These are phyloP conservation scores for Babesia divergens DNA, from an alignment of 169 alveolate species.

Conservation along the genomic window DNA sequence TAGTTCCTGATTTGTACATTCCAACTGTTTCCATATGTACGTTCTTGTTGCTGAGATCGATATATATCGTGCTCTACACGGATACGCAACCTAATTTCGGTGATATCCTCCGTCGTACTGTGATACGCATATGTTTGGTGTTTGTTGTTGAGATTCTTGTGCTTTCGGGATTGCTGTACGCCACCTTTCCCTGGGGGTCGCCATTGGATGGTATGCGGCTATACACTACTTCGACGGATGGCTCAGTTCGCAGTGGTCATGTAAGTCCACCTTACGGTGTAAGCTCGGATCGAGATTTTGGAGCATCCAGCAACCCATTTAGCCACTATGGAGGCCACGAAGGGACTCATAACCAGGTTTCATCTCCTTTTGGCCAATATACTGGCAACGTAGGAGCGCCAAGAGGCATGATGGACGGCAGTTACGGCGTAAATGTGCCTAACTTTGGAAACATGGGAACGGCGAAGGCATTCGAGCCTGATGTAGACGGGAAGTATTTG, in stretches of 20 bases:
- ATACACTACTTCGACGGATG: not conserved
- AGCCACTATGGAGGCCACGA: too few relatives aligned
- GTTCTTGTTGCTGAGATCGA: slow-evolving; percentile 45
- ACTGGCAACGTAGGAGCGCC: not conserved
- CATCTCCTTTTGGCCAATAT: not conserved
- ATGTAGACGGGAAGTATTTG: slow-evolving; percentile 1
- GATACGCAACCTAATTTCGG: slow-evolving; percentile 3
- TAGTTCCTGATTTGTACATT: slow-evolving; percentile 58
- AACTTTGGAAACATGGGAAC: not conserved
- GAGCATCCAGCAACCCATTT: too few relatives aligned
- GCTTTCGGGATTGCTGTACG: slow-evolving; percentile 27
- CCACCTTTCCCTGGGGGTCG: not conserved
- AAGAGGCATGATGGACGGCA: not conserved
- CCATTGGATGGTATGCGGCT: not conserved
- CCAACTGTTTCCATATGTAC: slow-evolving; percentile 57
- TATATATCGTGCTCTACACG: not conserved
- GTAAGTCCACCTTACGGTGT: not conserved
- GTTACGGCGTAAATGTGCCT: not conserved
- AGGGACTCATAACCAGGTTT: not conserved
- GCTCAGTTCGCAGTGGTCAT: not conserved
- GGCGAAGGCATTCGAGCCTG: not conserved
- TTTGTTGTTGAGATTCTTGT: slow-evolving; percentile 20
- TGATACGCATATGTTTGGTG: slow-evolving; percentile 34
- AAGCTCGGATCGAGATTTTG: too few relatives aligned
- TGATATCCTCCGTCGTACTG: slow-evolving; percentile 35